Percentiles rank a stretch among this genome's conserved stretches.
Conservation (phyloP, 345 rosid genomes). For the Hevea brasiliensis region DNA sequence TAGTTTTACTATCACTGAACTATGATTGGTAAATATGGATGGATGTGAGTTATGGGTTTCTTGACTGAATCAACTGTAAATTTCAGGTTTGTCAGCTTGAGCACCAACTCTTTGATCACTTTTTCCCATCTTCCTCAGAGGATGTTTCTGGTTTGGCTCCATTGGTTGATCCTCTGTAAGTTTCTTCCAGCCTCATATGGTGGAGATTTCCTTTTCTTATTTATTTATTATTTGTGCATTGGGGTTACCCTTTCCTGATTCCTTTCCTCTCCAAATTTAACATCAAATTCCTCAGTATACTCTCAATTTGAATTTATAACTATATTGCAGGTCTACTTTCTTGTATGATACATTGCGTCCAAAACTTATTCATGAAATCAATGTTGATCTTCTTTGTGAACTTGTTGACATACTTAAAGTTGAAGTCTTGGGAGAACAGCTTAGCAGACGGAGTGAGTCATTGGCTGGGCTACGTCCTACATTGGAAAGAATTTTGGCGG, state of each 20-base stretch:
- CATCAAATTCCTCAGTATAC: background rate
- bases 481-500: slow-evolving; percentile 85
- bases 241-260: background rate
- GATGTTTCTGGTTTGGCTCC: slow-evolving; percentile 92
- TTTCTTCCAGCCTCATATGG: slow-evolving; percentile 7
- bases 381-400: slow-evolving; percentile 90
- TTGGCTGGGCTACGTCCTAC: slow-evolving; percentile 88
- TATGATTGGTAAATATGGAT: background rate
- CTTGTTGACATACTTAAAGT: slow-evolving; percentile 92
- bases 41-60: background rate
- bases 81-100: slow-evolving; percentile 95
- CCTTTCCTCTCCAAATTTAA: background rate
- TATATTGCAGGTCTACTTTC: slow-evolving; percentile 71
- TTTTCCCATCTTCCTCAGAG: slow-evolving; percentile 88
- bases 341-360: slow-evolving; percentile 93
- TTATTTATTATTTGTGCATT: background rate
- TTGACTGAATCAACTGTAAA: slow-evolving; percentile 11
- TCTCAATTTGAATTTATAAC: background rate
- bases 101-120: slow-evolving; percentile 92
- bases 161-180: slow-evolving; percentile 91
- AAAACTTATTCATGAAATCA: slow-evolving; percentile 83
- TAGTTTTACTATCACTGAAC: slow-evolving; percentile 23
- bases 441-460: slow-evolving; percentile 69
- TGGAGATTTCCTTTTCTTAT: slow-evolving; percentile 1
- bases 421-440: slow-evolving; percentile 90